Evolutionary conservation across 1,284 basidiomycete genomes (phyloP).

Genomic region (Heterobasidion parviporum): DNA sequence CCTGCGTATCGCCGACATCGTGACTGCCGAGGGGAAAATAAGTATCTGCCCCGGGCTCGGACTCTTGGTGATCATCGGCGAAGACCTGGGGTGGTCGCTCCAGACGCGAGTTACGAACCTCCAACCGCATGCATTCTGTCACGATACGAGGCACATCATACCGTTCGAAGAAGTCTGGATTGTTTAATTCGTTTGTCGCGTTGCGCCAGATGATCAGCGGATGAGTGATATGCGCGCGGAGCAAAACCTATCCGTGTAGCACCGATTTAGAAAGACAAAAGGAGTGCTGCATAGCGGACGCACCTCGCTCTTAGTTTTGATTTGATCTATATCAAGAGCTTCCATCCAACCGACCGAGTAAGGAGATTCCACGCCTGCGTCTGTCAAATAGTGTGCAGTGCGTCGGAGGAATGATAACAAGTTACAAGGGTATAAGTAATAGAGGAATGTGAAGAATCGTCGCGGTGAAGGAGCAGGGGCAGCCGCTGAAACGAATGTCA

Average conservation of each 20-base stretch:
- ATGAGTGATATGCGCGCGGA: conserved; percentile 70
- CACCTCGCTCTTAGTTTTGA: conserved; percentile 63
- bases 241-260: conserved; percentile 39
- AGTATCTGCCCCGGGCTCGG: background rate
- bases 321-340: conserved; percentile 60
- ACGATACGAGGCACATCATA: conserved; percentile 62
- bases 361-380: conserved; percentile 40
- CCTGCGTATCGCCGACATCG: background rate
- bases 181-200: conserved; percentile 52
- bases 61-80: background rate
- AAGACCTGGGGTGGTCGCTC: background rate
- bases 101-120: conserved; percentile 36
- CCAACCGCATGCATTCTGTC: conserved; percentile 65
- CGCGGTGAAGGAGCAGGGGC: conserved; percentile 47
- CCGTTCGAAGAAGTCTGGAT: conserved; percentile 57
- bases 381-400: conserved; percentile 55
- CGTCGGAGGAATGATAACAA: conserved; percentile 65
- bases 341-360: conserved; percentile 58
- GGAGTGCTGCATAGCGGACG: conserved; percentile 7
- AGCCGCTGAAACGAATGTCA: conserved; percentile 40
- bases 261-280: background rate
- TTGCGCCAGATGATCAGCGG: conserved; percentile 64
- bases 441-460: conserved; percentile 70
- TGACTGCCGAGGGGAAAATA: background rate
- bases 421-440: conserved; percentile 86